Conservation (phyloP, 768 basidiomycete genomes). For the Leccinum longicurvipes region DNA sequence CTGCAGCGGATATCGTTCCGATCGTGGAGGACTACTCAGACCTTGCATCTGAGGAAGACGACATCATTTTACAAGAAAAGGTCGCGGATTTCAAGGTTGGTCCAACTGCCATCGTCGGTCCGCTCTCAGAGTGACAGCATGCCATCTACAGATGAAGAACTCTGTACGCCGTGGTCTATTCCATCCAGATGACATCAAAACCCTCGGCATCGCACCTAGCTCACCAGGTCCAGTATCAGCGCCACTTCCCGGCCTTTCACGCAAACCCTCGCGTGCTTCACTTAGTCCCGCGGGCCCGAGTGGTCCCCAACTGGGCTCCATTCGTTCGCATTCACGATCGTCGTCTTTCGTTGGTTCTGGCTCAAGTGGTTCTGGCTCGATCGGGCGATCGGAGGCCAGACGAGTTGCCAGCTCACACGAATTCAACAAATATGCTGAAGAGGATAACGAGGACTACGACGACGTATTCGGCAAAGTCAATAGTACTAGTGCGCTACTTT, state of each 20-base stretch:
- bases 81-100: conserved; percentile 80
- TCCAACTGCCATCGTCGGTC: not conserved
- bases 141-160: conserved; percentile 57
- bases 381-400: conserved; percentile 64
- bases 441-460: conserved; percentile 90
- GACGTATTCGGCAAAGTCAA: conserved; percentile 87
- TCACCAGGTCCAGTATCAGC: conserved; percentile 65
- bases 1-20: conserved; percentile 57
- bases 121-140: not conserved
- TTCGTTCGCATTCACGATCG: conserved; percentile 53
- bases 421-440: conserved; percentile 84
- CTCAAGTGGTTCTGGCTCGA: conserved; percentile 45
- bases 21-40: conserved; percentile 94
- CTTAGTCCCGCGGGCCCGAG: conserved; percentile 42
- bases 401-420: conserved; percentile 54
- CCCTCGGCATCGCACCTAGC: conserved; percentile 50
- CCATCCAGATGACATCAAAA: conserved; percentile 88
- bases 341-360: conserved; percentile 50
- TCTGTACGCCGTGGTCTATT: conserved; percentile 72
- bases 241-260: conserved; percentile 55
- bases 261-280: conserved; percentile 51
- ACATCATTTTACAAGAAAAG: conserved; percentile 65
- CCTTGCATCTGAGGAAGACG: conserved; percentile 75
- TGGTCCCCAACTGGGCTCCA: conserved; percentile 26
- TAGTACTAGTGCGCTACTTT: conserved; percentile 52